Evolutionary conservation across 2,329 filamentous ascomycete genomes (phyloP).

Genomic region (Ophiostoma australiae): DNA sequence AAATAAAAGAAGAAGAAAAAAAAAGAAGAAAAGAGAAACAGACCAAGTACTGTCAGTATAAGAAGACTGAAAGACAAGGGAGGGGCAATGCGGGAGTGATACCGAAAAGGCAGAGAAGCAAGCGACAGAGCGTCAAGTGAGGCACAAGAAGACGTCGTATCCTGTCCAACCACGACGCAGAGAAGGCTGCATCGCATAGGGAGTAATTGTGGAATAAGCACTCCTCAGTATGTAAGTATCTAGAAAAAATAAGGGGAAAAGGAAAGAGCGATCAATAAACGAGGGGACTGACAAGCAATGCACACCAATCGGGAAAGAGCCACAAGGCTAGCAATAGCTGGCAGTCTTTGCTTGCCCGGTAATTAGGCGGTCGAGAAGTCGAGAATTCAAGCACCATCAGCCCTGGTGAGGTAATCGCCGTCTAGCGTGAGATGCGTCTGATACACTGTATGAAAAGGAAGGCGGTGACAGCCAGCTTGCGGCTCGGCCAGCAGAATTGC

Average conservation of each 20-base stretch:
- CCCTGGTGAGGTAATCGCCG: neutral
- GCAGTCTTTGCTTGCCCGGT: neutral
- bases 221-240: neutral
- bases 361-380: neutral
- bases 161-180: constrained; percentile 39
- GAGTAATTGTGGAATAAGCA: neutral
- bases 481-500: constrained; percentile 9
- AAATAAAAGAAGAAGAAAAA: no score
- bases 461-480: constrained; percentile 13
- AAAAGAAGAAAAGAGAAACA: no score
- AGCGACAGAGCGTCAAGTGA: neutral
- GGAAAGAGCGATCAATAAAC: neutral
- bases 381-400: no score
- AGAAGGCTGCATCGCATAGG: constrained; percentile 10
- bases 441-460: neutral
- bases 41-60: neutral
- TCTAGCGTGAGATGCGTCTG: neutral
- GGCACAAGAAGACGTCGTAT: constrained; percentile 32
- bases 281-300: neutral
- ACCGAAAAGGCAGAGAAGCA: neutral
- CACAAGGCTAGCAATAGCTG: constrained; percentile 14
- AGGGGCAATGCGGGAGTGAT: neutral
- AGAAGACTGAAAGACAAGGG: neutral
- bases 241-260: neutral
- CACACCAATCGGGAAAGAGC: constrained; percentile 17